Conservation (phyloP, 2,329 filamentous ascomycete genomes). For the Talaromyces sp. region DNA sequence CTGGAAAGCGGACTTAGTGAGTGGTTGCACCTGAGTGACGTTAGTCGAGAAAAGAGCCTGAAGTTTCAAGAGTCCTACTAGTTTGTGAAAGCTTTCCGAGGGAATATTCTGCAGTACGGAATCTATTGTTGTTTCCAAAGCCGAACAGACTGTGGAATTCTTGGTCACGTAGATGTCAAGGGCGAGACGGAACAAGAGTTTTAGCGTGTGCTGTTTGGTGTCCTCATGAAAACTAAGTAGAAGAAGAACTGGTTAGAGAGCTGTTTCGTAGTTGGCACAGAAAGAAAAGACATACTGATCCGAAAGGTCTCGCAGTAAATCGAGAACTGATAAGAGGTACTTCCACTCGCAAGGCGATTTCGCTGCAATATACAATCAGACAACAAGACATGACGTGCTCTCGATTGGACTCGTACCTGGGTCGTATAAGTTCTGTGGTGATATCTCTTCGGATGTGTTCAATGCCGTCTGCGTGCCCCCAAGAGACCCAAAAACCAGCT, state of each 20-base stretch:
- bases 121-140: slow-evolving; percentile 30
- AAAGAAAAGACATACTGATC: slow-evolving; percentile 22
- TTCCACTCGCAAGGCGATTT: slow-evolving; percentile 14
- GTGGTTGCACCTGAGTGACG: slow-evolving; percentile 21
- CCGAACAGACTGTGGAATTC: slow-evolving; percentile 24
- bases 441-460: slow-evolving; percentile 23
- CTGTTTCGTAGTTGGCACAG: neutral
- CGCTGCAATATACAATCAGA: slow-evolving; percentile 8
- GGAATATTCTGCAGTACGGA: slow-evolving; percentile 25
- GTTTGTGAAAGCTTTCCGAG: slow-evolving; percentile 16
- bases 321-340: slow-evolving; percentile 29
- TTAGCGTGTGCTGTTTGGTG: slow-evolving; percentile 27
- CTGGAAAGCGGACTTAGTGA: slow-evolving; percentile 23
- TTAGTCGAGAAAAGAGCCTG: neutral
- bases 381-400: neutral
- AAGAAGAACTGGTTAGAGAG: slow-evolving; percentile 11
- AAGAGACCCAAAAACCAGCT: slow-evolving; percentile 54
- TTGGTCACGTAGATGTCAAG: slow-evolving; percentile 30
- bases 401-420: neutral
- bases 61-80: slow-evolving; percentile 15
- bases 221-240: slow-evolving; percentile 27
- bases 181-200: slow-evolving; percentile 32
- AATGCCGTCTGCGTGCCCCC: slow-evolving; percentile 52
- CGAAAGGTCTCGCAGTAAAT: slow-evolving; percentile 27
- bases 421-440: slow-evolving; percentile 19